Percentiles rank a stretch among this genome's conserved stretches.
phyloP scores from a whole-genome alignment of 2,329 filamentous ascomycete genomes.

The Diaporthe eres region DNA sequence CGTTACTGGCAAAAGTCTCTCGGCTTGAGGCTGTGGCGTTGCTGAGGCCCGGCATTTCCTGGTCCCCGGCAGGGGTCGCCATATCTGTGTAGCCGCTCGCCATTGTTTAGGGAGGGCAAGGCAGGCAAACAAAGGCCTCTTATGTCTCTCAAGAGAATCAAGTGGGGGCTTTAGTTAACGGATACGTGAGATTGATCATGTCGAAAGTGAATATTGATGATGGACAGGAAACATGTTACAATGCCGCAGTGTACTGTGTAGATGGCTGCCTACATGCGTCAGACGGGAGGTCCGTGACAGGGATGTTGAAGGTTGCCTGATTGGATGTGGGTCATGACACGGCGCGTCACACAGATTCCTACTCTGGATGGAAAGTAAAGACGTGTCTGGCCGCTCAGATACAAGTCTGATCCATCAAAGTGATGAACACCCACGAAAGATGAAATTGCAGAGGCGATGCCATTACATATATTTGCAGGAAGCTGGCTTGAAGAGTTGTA shows the following conservation, averaged over 20 bases:
- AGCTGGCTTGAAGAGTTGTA: not conserved
- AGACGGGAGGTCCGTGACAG: not conserved
- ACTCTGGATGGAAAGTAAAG: too few relatives aligned
- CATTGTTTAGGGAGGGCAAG: not conserved
- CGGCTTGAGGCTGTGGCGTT: not conserved
- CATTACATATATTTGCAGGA: not conserved
- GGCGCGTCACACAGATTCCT: too few relatives aligned
- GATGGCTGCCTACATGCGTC: not conserved
- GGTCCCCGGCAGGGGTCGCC: not conserved
- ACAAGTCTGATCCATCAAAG: too few relatives aligned
- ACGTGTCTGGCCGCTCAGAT: too few relatives aligned
- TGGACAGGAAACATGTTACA: not conserved
- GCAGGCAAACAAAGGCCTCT: not conserved
- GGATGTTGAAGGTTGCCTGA: not conserved
- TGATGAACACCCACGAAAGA: too few relatives aligned
- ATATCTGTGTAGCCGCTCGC: not conserved
- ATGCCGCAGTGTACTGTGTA: too few relatives aligned
- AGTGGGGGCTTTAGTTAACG: not conserved
- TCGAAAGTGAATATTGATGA: not conserved
- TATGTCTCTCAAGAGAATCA: too few relatives aligned
- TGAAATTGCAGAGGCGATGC: not conserved
- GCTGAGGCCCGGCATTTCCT: accelerated
- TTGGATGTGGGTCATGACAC: too few relatives aligned
- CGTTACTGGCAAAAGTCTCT: not conserved
- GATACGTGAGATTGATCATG: too few relatives aligned